A percentile compares a stretch with the other conserved stretches of the same genome.
phyloP scores from a whole-genome alignment of 2,329 filamentous ascomycete species.

The Phoma sp. region DNA sequence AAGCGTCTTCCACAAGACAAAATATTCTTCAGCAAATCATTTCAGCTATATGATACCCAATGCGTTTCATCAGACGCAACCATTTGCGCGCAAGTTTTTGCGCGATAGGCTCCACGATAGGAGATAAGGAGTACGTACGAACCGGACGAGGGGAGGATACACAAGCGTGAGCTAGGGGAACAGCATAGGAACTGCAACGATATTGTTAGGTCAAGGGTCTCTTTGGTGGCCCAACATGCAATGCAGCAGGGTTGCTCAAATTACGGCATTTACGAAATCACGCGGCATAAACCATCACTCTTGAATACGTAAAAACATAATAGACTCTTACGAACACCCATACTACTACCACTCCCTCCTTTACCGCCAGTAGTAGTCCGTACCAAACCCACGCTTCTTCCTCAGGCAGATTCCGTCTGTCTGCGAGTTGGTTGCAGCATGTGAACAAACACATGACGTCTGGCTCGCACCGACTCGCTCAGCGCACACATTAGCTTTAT shows the following conservation, averaged over 20 bases:
- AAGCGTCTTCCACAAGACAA: not conserved
- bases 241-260: constrained; percentile 15
- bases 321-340: constrained; percentile 1
- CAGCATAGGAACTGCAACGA: constrained; percentile 13
- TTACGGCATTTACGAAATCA: not conserved
- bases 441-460: constrained; percentile 10
- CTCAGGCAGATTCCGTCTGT: too few relatives aligned
- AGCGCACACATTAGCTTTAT: not conserved
- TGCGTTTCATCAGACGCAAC: constrained; percentile 6
- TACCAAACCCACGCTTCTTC: too few relatives aligned
- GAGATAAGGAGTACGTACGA: not conserved
- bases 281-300: not conserved
- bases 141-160: constrained; percentile 9
- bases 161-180: not conserved
- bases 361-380: too few relatives aligned
- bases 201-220: constrained; percentile 11
- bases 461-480: not conserved
- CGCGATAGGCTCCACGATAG: not conserved
- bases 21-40: not conserved
- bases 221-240: constrained; percentile 5
- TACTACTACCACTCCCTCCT: not conserved
- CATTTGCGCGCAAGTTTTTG: constrained; percentile 1
- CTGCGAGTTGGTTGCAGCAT: not conserved
- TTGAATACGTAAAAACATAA: constrained; percentile 8
- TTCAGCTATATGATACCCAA: constrained; percentile 14